Percentiles rank a stretch among this genome's conserved stretches.
Conservation (phyloP, 2,329 filamentous ascomycete species). For the Dichotomopilus funicola region DNA sequence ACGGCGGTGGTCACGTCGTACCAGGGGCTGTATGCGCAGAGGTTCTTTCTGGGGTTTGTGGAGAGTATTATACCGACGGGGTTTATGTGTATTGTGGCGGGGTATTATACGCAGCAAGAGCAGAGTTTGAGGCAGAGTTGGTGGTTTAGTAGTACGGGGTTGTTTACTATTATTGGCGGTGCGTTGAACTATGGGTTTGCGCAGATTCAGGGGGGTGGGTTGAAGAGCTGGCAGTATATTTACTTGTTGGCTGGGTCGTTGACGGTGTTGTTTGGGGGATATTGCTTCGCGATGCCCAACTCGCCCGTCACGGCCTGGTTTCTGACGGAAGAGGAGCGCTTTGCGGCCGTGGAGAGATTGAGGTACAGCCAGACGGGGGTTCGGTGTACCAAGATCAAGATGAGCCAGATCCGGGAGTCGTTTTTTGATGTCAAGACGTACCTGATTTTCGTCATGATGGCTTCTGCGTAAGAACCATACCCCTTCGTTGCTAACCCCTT, state of each 20-base stretch:
- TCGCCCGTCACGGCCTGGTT: constrained; percentile 65
- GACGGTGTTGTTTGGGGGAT: constrained; percentile 57
- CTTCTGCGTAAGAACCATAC: constrained; percentile 43
- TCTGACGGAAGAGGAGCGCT: constrained; percentile 52
- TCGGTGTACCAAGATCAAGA: constrained; percentile 54
- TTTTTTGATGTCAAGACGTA: constrained; percentile 56
- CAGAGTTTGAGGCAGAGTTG: constrained; percentile 58
- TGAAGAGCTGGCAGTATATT: constrained; percentile 64
- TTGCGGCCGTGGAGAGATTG: constrained; percentile 59
- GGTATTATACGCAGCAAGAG: constrained; percentile 59
- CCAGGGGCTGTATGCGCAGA: constrained; percentile 58
- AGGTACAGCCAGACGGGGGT: constrained; percentile 58
- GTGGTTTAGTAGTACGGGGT: constrained; percentile 58
- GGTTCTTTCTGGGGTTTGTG: constrained; percentile 58
- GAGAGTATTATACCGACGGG: constrained; percentile 60
- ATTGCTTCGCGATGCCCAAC: constrained; percentile 56
- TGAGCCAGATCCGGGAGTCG: constrained; percentile 51
- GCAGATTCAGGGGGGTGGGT: constrained; percentile 47
- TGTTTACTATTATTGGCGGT: constrained; percentile 57
- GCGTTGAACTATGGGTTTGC: constrained; percentile 62
- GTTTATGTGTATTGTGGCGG: constrained; percentile 58
- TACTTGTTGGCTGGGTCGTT: constrained; percentile 59
- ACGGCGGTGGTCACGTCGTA: constrained; percentile 60
- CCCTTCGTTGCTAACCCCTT: background rate
- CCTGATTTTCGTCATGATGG: constrained; percentile 62